phyloP scores from a whole-genome alignment of 2,329 filamentous ascomycete genomes.

The Drechslerella dactyloides region DNA sequence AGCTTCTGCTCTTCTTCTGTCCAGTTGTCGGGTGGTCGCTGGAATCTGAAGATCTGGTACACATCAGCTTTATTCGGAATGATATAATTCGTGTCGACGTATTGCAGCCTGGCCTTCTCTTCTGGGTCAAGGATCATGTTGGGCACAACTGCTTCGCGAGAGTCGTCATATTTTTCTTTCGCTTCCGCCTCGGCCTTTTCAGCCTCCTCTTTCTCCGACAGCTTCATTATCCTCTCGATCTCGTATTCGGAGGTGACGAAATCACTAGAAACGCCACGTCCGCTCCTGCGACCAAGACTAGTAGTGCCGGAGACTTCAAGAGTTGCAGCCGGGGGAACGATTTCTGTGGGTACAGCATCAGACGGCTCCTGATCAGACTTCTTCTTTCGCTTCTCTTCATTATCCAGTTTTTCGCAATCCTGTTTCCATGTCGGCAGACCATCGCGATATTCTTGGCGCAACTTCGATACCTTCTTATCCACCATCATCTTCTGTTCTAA shows the following conservation, averaged over 20 bases:
- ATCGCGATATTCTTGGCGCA: constrained; percentile 54
- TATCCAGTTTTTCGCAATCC: constrained; percentile 53
- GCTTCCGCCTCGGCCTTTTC: constrained; percentile 50
- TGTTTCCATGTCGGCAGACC: constrained; percentile 51
- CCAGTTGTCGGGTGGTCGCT: constrained; percentile 78
- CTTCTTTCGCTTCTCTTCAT: constrained; percentile 54
- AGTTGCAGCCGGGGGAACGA: constrained; percentile 33
- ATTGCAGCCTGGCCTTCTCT: constrained; percentile 67
- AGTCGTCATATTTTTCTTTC: constrained; percentile 73
- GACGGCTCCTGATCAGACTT: constrained; percentile 53
- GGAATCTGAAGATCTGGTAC: constrained; percentile 61
- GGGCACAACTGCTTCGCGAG: constrained; percentile 77
- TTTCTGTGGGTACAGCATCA: constrained; percentile 51
- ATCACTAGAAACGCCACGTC: constrained; percentile 52
- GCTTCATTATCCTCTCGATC: constrained; percentile 54
- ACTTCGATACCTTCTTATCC: constrained; percentile 46
- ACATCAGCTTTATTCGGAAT: constrained; percentile 62
- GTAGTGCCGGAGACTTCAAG: constrained; percentile 51
- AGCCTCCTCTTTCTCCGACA: constrained; percentile 54
- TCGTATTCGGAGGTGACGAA: constrained; percentile 55
- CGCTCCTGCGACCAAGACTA: constrained; percentile 52
- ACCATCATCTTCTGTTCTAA: constrained; percentile 31
- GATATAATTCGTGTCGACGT: constrained; percentile 69
- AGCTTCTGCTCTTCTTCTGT: constrained; percentile 71
- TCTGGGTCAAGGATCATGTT: constrained; percentile 70